Conservation (phyloP, 2,329 filamentous ascomycete genomes). For the Amesomyces nigricolor region DNA sequence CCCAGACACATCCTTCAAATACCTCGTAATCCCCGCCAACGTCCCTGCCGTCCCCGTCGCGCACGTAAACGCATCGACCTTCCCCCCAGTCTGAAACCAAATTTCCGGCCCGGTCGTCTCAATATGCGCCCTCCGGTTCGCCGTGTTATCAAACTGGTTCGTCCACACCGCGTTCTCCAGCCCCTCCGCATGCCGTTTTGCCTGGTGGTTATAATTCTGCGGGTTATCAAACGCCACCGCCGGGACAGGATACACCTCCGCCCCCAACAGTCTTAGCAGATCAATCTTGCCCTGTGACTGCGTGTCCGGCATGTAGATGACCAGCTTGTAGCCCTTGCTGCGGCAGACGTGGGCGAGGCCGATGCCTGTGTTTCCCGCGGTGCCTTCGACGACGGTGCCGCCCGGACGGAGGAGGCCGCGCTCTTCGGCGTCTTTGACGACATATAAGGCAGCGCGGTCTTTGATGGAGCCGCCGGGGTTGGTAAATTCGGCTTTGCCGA, state of each 20-base stretch:
- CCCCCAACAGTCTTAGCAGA: constrained; percentile 80
- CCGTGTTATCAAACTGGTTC: constrained; percentile 96
- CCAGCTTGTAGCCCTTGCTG: constrained; percentile 83
- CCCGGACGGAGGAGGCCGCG: constrained; percentile 74
- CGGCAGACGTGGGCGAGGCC: constrained; percentile 95
- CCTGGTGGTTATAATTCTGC: constrained; percentile 97
- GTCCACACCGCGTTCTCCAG: constrained; percentile 94
- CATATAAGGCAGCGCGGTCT: constrained; percentile 90
- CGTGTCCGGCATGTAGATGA: constrained; percentile 99
- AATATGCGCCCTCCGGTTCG: constrained; percentile 88
- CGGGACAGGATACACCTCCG: constrained; percentile 92
- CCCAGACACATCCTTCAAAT: constrained; percentile 74
- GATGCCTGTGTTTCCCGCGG: constrained; percentile 96
- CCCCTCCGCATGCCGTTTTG: constrained; percentile 77
- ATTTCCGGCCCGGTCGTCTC: constrained; percentile 98
- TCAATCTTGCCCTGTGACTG: constrained; percentile 98
- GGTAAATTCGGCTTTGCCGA: constrained; percentile 98
- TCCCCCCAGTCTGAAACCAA: constrained; percentile 83
- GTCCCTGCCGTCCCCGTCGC: constrained; percentile 91
- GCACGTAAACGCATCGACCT: constrained; percentile 90
- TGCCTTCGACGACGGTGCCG: constrained; percentile 94
- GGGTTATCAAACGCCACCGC: constrained; percentile 94
- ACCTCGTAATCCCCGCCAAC: constrained; percentile 80
- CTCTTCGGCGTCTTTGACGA: constrained; percentile 90
- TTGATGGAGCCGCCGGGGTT: constrained; percentile 96